phyloP scores from a whole-genome alignment of 1,284 basidiomycete genomes.

The Pseudozyma tsukubaensis region DNA sequence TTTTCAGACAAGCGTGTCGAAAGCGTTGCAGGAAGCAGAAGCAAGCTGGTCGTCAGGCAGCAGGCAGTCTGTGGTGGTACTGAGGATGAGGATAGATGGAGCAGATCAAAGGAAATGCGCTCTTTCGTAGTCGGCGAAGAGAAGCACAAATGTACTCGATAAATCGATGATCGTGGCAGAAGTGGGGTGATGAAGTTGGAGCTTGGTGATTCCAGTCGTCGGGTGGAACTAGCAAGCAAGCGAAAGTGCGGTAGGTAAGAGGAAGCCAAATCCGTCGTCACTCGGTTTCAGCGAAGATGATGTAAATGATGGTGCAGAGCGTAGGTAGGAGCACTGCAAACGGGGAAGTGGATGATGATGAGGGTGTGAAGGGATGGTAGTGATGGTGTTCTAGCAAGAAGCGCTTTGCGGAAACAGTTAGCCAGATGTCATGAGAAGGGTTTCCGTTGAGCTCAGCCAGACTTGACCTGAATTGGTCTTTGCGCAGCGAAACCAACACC shows the following conservation, averaged over 20 bases:
- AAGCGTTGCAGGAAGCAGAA: slow-evolving; percentile 18
- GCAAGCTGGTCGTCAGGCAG: slow-evolving; percentile 49
- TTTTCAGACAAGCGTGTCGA: background rate
- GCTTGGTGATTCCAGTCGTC: slow-evolving; percentile 40
- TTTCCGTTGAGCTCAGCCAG: background rate
- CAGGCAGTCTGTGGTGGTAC: slow-evolving; percentile 22
- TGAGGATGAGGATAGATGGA: slow-evolving; percentile 7
- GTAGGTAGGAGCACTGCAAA: slow-evolving; percentile 14
- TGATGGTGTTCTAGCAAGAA: slow-evolving; percentile 34
- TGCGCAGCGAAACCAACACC: slow-evolving; percentile 11
- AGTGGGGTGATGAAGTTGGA: slow-evolving; percentile 10
- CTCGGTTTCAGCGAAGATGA: slow-evolving; percentile 35
- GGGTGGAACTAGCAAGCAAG: slow-evolving; percentile 31
- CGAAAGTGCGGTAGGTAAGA: slow-evolving; percentile 4
- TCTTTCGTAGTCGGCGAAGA: slow-evolving; percentile 15
- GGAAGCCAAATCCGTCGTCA: slow-evolving; percentile 46
- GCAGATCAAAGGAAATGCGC: slow-evolving; percentile 2
- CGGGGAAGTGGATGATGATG: slow-evolving; percentile 11
- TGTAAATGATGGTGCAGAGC: slow-evolving; percentile 10
- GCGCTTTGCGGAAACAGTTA: background rate
- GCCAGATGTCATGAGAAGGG: slow-evolving; percentile 2
- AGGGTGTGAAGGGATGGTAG: slow-evolving; percentile 1
- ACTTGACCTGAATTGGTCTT: slow-evolving; percentile 3
- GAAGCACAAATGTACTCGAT: background rate
- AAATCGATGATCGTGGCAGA: background rate